Base-by-base conservation (phyloP, 192 early-diverging fungal species). In the Chytriomyces confervae region DNA sequence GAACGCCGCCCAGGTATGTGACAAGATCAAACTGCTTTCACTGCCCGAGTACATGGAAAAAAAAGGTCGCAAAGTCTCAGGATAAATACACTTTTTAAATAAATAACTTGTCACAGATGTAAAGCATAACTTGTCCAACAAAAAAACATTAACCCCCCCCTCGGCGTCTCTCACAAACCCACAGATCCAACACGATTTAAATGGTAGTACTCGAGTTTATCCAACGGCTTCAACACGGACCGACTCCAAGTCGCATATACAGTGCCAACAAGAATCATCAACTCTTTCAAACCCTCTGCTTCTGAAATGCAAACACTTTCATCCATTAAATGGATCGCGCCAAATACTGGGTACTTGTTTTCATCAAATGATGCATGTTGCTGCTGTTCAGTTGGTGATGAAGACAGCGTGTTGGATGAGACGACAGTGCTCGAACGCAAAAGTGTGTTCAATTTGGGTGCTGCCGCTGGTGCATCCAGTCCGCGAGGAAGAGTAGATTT, bases 311-410 rank as follows among this genome's bases (percentile, higher is more conserved):
- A 44, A 20, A 45, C 57, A 2, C 20, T 24, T 24, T 20, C 48
- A 60, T 72, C 69, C 27, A 51, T 13, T 10, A 72, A 27, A 27
- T 20, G 50, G 27, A 72, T 61, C 10, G 27, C 50, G 57, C 69
- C 69, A 24, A 72, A 72, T 20, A 72, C 57, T 27, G 69, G 69
- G 51, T 57, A 72, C 36, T 72, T 72, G 20, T 72, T 51, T 50
- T 13, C n/a, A 27, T 53, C 10, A 3, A 23, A 16, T 16, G 64
- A 61, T 23, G 23, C 4, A 66, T 16, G 44, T 27, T 27, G 24
- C 24, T 27, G 24, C 24, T 27, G 24, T 69, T 16, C 18, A 48
- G 11, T 49, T 3, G 18, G 46, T 48, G 67, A 57, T 13, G 20
- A 20, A n/a, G 53, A 20, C 0, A 57, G 53, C 0, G 16, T n/a